Evolutionary conservation across 1,284 basidiomycete genomes (phyloP).

Genomic region (Marasmius oreades): DNA sequence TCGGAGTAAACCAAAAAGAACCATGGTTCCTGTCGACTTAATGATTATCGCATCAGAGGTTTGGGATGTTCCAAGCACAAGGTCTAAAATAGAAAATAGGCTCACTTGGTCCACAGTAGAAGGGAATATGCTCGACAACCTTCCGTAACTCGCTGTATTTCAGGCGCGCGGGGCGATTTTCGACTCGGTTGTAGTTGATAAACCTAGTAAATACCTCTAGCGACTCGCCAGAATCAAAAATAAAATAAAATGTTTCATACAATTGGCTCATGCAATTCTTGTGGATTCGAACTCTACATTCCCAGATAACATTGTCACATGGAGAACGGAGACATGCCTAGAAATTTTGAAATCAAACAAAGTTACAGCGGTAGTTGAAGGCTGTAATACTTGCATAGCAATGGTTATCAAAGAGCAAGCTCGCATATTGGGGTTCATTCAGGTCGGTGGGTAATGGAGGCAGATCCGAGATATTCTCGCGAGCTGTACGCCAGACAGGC

Average conservation of each 20-base stretch:
- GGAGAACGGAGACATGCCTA: neutral
- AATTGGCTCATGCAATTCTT: neutral
- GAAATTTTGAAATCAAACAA: neutral
- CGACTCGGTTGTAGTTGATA: neutral
- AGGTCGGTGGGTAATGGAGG: conserved; percentile 1
- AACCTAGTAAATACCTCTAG: neutral
- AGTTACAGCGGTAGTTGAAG: neutral
- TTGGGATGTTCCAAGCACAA: too few relatives aligned
- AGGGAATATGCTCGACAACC: too few relatives aligned
- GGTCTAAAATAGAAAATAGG: neutral
- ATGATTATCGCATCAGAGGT: too few relatives aligned
- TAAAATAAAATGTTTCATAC: neutral
- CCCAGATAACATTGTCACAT: neutral
- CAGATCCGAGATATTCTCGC: conserved; percentile 1
- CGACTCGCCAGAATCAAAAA: neutral
- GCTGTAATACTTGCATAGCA: neutral
- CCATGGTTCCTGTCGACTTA: neutral
- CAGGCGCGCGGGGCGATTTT: neutral
- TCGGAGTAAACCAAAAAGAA: neutral
- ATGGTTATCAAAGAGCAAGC: neutral
- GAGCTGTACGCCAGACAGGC: conserved; percentile 3
- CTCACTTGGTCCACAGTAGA: too few relatives aligned
- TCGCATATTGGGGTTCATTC: conserved; percentile 8
- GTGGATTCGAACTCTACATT: neutral
- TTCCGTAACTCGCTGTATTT: too few relatives aligned